These are phyloP conservation scores for Phytophthora megakarya DNA, from an alignment of 352 stramenopile genomes.

Conservation along the genomic window DNA sequence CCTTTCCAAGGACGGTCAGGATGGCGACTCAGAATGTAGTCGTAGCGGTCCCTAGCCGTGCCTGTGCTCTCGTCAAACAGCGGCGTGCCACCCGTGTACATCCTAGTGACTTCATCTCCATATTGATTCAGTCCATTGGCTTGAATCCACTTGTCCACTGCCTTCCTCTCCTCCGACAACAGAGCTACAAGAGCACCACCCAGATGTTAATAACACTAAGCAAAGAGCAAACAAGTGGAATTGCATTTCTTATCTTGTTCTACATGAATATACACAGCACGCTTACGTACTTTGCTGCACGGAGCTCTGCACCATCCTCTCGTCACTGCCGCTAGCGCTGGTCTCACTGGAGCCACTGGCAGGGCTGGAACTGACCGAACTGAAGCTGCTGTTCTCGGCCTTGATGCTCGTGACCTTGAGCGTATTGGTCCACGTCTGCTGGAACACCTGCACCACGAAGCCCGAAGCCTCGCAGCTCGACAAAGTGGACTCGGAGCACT, in stretches of 20 bases:
- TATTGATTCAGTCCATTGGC: constrained; percentile 62
- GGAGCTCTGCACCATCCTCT: constrained; percentile 7
- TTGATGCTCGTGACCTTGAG: constrained; percentile 64
- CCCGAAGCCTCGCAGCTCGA: constrained; percentile 31
- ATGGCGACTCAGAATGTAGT: constrained; percentile 70
- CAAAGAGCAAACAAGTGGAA: constrained; percentile 13
- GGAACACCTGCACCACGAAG: constrained; percentile 61
- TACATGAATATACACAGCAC: constrained; percentile 18
- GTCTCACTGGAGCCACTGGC: background rate
- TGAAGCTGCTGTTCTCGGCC: background rate
- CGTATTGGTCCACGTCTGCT: constrained; percentile 65
- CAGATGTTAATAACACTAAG: constrained; percentile 19
- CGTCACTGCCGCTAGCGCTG: constrained; percentile 6
- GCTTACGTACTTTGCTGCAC: constrained; percentile 34
- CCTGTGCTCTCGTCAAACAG: constrained; percentile 80
- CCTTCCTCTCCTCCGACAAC: constrained; percentile 51
- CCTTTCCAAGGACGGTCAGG: constrained; percentile 62
- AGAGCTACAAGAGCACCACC: constrained; percentile 19
- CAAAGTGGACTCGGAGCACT: constrained; percentile 37
- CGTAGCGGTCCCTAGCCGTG: constrained; percentile 50
- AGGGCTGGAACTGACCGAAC: no score
- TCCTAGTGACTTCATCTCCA: constrained; percentile 54
- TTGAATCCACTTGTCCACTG: constrained; percentile 66
- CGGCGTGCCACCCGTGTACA: constrained; percentile 80
- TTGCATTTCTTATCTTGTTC: constrained; percentile 22